These are phyloP conservation scores for Beauveria brongniartii DNA, from an alignment of 2,329 filamentous ascomycete species.

Conservation along the genomic window DNA sequence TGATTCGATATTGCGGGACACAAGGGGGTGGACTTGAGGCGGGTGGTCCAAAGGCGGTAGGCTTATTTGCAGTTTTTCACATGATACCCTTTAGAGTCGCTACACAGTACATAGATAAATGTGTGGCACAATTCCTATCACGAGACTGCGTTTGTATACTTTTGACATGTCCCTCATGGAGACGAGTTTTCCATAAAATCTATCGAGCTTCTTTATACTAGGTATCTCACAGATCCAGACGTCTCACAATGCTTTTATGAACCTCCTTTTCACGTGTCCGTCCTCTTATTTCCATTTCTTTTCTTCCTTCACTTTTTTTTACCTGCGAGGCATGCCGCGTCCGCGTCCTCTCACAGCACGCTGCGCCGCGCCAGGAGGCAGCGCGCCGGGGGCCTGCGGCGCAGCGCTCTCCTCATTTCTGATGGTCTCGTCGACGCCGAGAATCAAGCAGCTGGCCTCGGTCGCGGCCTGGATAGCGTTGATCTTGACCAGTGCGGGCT, in stretches of 20 bases:
- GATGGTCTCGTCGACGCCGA: conserved; percentile 97
- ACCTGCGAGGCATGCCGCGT: conserved; percentile 83
- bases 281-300: conserved; percentile 11
- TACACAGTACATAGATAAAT: neutral
- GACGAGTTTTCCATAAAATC: conserved; percentile 2
- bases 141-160: neutral
- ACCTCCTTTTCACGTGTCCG: conserved; percentile 13
- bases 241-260: conserved; percentile 13
- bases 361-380: conserved; percentile 79
- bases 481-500: conserved; percentile 90
- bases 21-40: neutral
- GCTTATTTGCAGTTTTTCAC: neutral
- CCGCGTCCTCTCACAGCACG: conserved; percentile 76
- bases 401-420: conserved; percentile 89
- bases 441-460: conserved; percentile 89
- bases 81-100: conserved; percentile 2
- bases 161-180: neutral
- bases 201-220: conserved; percentile 19
- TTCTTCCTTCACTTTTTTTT: conserved; percentile 18
- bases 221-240: conserved; percentile 30
- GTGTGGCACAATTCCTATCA: neutral
- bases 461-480: conserved; percentile 95
- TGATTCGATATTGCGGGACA: neutral
- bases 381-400: conserved; percentile 70
- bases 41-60: neutral